Base-by-base conservation (phyloP, 2,329 filamentous ascomycete species). In the Fusarium sterilihyphosum region DNA sequence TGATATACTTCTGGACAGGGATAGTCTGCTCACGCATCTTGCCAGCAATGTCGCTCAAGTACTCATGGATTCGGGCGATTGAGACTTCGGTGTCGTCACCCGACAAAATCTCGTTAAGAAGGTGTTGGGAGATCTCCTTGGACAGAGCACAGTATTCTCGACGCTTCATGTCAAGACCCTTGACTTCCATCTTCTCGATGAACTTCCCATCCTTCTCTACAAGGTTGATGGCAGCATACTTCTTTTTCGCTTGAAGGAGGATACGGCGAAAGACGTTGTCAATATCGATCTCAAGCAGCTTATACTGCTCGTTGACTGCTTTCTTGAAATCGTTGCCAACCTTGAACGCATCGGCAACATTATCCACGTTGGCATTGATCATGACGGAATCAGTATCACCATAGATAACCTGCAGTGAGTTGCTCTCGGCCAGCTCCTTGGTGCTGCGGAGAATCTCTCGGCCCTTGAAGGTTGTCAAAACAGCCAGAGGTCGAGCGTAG, bases 321-420 rank as follows among this genome's bases (percentile, higher is more conserved):
- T 91, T 92, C 85, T 98, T 98, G 88, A 99, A 98, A 73, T 98
- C 94, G 50, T 94, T 92, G 65, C 96, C 97, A 59, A 99, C 93
- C 80, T 93, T 95, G 78, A 98, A 86, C 4, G 96, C 96, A 78
- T 97, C 95, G 38, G 93, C 91, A 37, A 98, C 93, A 75, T 93
- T 97, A 83, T 98, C 94, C 63, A 96, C 95, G 80, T 98, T 98
- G 73, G 96, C 97, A 80, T 99, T 99, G 86, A 99, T 98, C 96
- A 99, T 99, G 84, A 99, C 96, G 14, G 96, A 99, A 84, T 99
- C 96, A 18, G 96, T 99, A 84, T 99, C 96, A 85, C 96, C 96
- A 78, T 99, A 99, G 73, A 99, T 98, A 82, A 99, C 96, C 79
- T 96, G 93, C 37, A 99, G 89, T 68, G 95, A 92, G 77, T 93